Percentiles rank a stretch among this genome's conserved stretches.
Evolutionary conservation across 2,329 filamentous ascomycete genomes (phyloP).

Genomic region (Hypoxylon sp.): DNA sequence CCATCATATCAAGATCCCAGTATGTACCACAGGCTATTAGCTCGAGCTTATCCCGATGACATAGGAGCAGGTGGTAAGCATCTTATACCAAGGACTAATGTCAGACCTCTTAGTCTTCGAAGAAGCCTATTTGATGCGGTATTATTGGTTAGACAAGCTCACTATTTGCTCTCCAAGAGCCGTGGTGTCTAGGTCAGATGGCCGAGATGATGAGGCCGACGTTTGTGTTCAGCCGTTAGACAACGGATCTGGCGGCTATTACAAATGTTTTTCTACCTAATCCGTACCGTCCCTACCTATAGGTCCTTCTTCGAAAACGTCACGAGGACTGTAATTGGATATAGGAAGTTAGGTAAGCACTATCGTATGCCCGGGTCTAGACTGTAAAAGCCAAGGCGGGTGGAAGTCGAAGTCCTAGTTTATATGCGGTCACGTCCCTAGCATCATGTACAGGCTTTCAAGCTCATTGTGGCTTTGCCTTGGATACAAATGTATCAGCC

Average conservation of each 20-base stretch:
- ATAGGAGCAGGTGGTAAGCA: conserved; percentile 3
- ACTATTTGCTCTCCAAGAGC: conserved; percentile 2
- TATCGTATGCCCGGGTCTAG: not conserved
- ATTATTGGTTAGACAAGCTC: not conserved
- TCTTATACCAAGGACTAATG: not conserved
- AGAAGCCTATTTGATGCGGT: conserved; percentile 5
- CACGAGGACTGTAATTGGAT: not conserved
- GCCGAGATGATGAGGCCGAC: not conserved
- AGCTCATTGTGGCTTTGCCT: not conserved
- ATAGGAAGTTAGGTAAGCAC: not conserved
- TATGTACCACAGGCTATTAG: not conserved
- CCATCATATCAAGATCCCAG: not conserved
- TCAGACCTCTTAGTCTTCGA: not conserved
- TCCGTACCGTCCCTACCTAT: not conserved
- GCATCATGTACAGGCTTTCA: not conserved
- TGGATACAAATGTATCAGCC: not conserved
- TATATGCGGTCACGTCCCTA: not conserved
- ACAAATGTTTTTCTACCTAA: not conserved
- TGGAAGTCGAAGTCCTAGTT: not conserved
- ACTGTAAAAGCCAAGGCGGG: not conserved
- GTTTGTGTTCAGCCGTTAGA: not conserved
- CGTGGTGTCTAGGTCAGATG: conserved; percentile 9
- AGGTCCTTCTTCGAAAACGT: not conserved
- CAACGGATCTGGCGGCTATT: not conserved
- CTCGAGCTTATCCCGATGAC: not conserved